A percentile compares a stretch with the other conserved stretches of the same genome.
phyloP scores from a whole-genome alignment of 2,329 filamentous ascomycete genomes.

The Penicillium hesseltinei region DNA sequence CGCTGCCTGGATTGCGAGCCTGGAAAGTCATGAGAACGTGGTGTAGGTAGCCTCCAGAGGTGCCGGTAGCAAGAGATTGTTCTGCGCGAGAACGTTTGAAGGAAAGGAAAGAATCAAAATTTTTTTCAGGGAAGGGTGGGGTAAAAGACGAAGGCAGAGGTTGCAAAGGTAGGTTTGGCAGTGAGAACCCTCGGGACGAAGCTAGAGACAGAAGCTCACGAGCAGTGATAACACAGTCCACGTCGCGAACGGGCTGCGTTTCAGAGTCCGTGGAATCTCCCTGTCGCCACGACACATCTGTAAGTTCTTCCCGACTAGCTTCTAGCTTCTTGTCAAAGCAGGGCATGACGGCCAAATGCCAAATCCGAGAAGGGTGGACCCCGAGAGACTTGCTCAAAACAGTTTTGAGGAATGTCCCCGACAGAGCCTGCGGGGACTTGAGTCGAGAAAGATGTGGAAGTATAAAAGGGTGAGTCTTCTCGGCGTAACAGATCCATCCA shows the following conservation, averaged over 20 bases:
- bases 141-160: constrained; percentile 49
- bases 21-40: constrained; percentile 78
- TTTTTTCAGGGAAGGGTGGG: constrained; percentile 69
- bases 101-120: constrained; percentile 72
- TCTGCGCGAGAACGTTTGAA: constrained; percentile 43
- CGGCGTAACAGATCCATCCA: constrained; percentile 97
- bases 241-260: constrained; percentile 66
- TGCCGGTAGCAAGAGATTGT: constrained; percentile 61
- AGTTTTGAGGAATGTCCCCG: constrained; percentile 87
- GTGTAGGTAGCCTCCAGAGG: constrained; percentile 84
- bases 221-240: constrained; percentile 97
- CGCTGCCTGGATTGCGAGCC: constrained; percentile 67
- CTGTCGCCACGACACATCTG: constrained; percentile 67
- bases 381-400: constrained; percentile 70
- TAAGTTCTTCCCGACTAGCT: constrained; percentile 88
- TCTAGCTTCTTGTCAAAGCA: constrained; percentile 99
- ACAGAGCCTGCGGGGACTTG: constrained; percentile 91
- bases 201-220: constrained; percentile 91
- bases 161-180: constrained; percentile 67
- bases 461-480: constrained; percentile 94
- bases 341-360: constrained; percentile 95
- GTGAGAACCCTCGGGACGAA: constrained; percentile 72
- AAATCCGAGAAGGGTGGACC: constrained; percentile 76
- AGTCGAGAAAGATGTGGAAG: constrained; percentile 85
- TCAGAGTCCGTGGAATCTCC: constrained; percentile 36